phyloP scores from a whole-genome alignment of 2,329 filamentous ascomycete genomes.

The Cucurbitaria berberidis region DNA sequence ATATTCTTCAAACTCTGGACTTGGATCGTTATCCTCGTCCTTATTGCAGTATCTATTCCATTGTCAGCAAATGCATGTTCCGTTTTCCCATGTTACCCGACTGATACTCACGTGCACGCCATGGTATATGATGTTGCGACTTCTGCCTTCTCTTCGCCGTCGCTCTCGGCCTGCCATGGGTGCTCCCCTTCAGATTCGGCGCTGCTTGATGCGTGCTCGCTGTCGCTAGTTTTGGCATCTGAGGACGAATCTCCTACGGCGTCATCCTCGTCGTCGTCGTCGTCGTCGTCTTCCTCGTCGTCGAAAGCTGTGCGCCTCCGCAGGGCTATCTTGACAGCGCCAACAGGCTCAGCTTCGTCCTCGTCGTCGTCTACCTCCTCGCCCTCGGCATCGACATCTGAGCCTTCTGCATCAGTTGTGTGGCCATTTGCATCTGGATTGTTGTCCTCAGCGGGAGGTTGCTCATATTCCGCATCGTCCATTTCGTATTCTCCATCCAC shows the following conservation, averaged over 20 bases:
- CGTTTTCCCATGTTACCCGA: constrained; percentile 12
- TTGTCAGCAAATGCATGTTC: constrained; percentile 18
- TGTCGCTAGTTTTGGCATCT: constrained; percentile 47
- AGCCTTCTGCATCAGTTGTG: constrained; percentile 49
- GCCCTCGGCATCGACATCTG: constrained; percentile 52
- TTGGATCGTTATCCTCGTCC: constrained; percentile 82
- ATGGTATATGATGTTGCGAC: constrained; percentile 60
- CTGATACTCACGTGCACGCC: constrained; percentile 67
- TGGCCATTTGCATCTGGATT: constrained; percentile 38
- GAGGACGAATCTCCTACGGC: constrained; percentile 47
- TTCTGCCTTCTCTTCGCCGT: constrained; percentile 64
- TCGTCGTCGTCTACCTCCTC: constrained; percentile 59
- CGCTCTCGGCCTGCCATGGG: constrained; percentile 60
- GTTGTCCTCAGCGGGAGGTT: constrained; percentile 21
- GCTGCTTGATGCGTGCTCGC: constrained; percentile 47
- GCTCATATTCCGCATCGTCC: constrained; percentile 44
- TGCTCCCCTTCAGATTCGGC: constrained; percentile 63
- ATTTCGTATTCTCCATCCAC: constrained; percentile 50
- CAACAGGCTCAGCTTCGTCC: constrained; percentile 56
- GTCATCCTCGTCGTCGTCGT: constrained; percentile 49
- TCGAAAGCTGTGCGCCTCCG: constrained; percentile 41
- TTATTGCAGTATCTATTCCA: constrained; percentile 75
- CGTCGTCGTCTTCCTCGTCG: constrained; percentile 49
- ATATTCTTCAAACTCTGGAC: constrained; percentile 80
- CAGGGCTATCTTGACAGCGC: constrained; percentile 50